Evolutionary conservation across 2,329 filamentous ascomycete species (phyloP).

Genomic region (Chaetothyriales sp.): DNA sequence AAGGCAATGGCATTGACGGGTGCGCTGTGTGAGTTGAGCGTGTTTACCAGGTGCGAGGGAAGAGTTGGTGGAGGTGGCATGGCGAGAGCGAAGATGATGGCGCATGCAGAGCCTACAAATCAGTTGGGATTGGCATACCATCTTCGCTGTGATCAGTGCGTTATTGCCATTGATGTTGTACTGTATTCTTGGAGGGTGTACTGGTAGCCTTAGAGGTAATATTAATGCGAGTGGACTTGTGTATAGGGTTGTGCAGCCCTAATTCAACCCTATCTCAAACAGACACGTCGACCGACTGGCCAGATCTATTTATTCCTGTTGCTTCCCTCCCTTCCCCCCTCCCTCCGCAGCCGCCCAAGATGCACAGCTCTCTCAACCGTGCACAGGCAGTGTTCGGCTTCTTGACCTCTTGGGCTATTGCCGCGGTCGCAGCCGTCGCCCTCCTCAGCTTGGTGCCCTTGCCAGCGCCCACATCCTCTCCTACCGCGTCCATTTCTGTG

Average conservation of each 20-base stretch:
- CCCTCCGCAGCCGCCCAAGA: constrained; percentile 24
- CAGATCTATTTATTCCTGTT: too few species aligned
- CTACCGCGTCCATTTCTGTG: constrained; percentile 48
- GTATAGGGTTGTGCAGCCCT: too few species aligned
- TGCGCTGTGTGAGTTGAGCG: constrained; percentile 31
- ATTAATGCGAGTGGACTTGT: too few species aligned
- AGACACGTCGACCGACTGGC: too few species aligned
- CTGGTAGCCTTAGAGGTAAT: too few species aligned
- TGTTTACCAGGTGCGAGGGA: constrained; percentile 27
- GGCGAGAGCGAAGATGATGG: background rate
- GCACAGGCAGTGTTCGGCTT: constrained; percentile 90
- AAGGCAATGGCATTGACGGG: constrained; percentile 59
- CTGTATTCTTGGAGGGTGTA: too few species aligned
- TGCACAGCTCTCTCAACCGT: constrained; percentile 79
- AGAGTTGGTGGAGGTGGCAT: constrained; percentile 18
- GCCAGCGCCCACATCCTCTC: constrained; percentile 40
- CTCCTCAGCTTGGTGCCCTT: constrained; percentile 48
- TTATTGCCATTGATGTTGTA: too few species aligned
- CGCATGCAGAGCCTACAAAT: background rate
- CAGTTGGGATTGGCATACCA: background rate
- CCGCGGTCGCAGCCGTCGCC: constrained; percentile 64
- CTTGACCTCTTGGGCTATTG: constrained; percentile 87
- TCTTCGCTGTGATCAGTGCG: too few species aligned
- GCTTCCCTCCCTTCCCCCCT: too few species aligned
- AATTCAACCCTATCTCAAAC: too few species aligned